Evolutionary conservation across 1,284 basidiomycete genomes (phyloP).

Genomic region (Rhodotorula glutinis): DNA sequence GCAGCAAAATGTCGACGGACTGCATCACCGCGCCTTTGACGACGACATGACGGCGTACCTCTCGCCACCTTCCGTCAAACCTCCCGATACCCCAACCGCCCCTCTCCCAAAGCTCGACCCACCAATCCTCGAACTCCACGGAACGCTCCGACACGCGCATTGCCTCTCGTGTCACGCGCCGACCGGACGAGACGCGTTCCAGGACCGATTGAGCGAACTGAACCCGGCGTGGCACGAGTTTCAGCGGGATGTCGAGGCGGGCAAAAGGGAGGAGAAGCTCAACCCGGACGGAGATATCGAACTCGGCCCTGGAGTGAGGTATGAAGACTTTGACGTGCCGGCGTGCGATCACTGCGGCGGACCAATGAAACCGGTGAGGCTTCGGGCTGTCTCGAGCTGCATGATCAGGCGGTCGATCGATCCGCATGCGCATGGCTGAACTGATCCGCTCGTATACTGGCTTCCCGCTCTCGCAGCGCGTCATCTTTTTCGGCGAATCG

Average conservation of each 20-base stretch:
- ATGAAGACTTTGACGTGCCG: slow-evolving; percentile 39
- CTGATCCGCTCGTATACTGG: neutral
- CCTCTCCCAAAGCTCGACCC: slow-evolving; percentile 47
- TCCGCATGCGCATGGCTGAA: too few species aligned
- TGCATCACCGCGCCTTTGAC: slow-evolving; percentile 30
- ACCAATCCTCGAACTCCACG: slow-evolving; percentile 77
- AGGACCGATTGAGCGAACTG: slow-evolving; percentile 59
- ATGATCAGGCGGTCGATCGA: too few species aligned
- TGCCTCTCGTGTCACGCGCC: slow-evolving; percentile 57
- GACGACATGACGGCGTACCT: slow-evolving; percentile 31
- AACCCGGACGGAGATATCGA: slow-evolving; percentile 87
- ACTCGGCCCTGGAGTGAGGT: slow-evolving; percentile 28
- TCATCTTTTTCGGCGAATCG: slow-evolving; percentile 42
- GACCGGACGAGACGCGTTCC: slow-evolving; percentile 68
- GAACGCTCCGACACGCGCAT: slow-evolving; percentile 69
- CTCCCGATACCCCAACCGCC: slow-evolving; percentile 44
- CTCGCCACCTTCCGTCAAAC: slow-evolving; percentile 17
- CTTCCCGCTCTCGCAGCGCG: slow-evolving; percentile 1
- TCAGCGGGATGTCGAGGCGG: slow-evolving; percentile 63
- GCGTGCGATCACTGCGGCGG: slow-evolving; percentile 30
- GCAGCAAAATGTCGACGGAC: slow-evolving; percentile 61
- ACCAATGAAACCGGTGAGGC: slow-evolving; percentile 34
- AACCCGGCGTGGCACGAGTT: slow-evolving; percentile 79
- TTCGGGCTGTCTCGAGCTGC: too few species aligned
- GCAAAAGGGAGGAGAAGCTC: slow-evolving; percentile 61